Evolutionary conservation across 2,329 filamentous ascomycete species (phyloP).

Genomic region (Xylariaceae sp.): DNA sequence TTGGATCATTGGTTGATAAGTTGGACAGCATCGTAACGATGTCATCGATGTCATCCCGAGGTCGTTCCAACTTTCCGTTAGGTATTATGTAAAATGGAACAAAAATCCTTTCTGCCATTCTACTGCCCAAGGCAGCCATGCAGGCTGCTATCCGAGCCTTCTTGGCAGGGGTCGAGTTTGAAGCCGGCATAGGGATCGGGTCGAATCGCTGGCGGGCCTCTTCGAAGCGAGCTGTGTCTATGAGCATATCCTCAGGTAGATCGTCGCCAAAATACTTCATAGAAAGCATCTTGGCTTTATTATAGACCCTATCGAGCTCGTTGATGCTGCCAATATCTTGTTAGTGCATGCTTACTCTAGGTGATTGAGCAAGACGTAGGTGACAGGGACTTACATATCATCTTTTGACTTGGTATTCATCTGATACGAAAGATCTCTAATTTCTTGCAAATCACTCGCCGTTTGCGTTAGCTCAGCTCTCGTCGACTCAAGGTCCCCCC

Average conservation of each 20-base stretch:
- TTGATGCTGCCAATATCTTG: conserved; percentile 1
- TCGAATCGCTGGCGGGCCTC: background rate
- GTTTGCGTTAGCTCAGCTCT: background rate
- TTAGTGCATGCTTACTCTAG: conserved; percentile 1
- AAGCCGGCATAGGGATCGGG: conserved; percentile 12
- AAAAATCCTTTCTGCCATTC: conserved; percentile 14
- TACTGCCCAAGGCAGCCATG: conserved; percentile 7
- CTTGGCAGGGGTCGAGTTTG: conserved; percentile 20
- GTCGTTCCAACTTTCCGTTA: background rate
- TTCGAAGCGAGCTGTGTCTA: conserved; percentile 1
- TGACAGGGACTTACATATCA: conserved; percentile 18
- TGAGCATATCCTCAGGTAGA: conserved; percentile 6
- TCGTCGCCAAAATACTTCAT: conserved; percentile 12
- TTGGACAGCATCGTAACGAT: conserved; percentile 15
- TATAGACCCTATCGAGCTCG: conserved; percentile 22
- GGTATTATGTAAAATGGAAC: conserved; percentile 14
- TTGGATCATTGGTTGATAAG: conserved; percentile 9
- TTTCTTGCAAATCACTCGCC: conserved; percentile 8
- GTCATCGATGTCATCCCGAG: conserved; percentile 4
- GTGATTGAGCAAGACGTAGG: background rate
- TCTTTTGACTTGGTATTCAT: conserved; percentile 9
- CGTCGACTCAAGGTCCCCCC: background rate
- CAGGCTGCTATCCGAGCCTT: conserved; percentile 16
- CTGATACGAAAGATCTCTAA: conserved; percentile 12
- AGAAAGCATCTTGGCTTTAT: conserved; percentile 6